Base-by-base conservation (phyloP, 257 asterid species). In the Paraleonurus japonicus region DNA sequence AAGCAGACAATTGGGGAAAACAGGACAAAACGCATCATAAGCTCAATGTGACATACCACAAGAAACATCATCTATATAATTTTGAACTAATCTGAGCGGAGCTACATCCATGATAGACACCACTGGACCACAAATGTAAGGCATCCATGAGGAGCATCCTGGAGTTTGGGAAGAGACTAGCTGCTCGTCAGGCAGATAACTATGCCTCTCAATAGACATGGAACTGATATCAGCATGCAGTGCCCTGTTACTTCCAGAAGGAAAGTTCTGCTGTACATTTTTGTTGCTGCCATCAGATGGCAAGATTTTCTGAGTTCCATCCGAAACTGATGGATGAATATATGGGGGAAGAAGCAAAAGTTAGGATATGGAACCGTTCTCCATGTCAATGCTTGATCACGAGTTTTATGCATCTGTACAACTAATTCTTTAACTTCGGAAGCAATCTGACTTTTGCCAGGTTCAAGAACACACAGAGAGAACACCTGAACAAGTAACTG, bases 401-500 rank as follows among this genome's bases (percentile, higher is more conserved):
- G 89, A 33, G 78, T 82, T 16, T 61, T 72, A 71, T 81, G 79
- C 82, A 95, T 69, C 75, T 88, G 93, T 23, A 75, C 75, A 70
- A 87, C 85, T 85, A 95, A 75, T 69, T 83, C 83, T 82, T 85
- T 86, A 75, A 89, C 85, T 33, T 85, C 83, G 39, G 84, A 76
- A 71, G 98, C 92, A 76, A 82, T 79, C 41, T 82, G 86, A 70
- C 76, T 82, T 78, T 84, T 87, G 72, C 78, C 80, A 76, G 96
- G 95, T 65, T 95, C 99, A 67, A 89, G 87, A 75, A 86, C 96
- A 83, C 89, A 75, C 65, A 95, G 33, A 48, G 96, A 84, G 85
- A 89, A 92, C 37, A 89, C 90, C 87, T 95, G 99, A 78, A 91
- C 79, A 70, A 91, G 98, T 71, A 92, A 88, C 63, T 95, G 98